phyloP scores from a whole-genome alignment of 192 early-diverging fungal genomes.

The Coemansia sp. region DNA sequence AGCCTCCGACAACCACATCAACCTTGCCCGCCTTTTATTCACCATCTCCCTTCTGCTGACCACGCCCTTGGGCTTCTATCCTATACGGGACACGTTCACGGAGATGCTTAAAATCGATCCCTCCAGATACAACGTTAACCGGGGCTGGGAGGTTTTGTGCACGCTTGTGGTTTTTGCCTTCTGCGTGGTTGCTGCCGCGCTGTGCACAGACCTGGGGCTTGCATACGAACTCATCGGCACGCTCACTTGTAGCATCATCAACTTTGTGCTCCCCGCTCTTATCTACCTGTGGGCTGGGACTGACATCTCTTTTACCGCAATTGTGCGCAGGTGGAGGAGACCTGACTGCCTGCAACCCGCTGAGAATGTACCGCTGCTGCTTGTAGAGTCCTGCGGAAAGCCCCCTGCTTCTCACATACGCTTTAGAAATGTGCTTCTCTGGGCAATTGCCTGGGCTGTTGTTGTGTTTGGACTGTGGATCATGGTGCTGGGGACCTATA shows the following conservation, averaged over 20 bases:
- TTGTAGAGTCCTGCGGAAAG: neutral
- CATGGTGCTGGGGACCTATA: conserved; percentile 41
- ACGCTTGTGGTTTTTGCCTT: conserved; percentile 28
- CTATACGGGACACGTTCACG: conserved; percentile 39
- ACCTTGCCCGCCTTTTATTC: conserved; percentile 60
- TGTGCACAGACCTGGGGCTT: conserved; percentile 33
- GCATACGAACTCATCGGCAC: conserved; percentile 47
- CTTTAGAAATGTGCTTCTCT: conserved; percentile 11
- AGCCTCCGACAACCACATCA: conserved; percentile 56
- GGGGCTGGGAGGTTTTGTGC: conserved; percentile 18
- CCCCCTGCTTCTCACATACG: neutral
- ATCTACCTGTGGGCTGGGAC: conserved; percentile 42
- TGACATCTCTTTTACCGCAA: conserved; percentile 18
- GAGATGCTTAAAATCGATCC: conserved; percentile 40
- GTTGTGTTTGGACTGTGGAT: conserved; percentile 39
- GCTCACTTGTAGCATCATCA: conserved; percentile 32
- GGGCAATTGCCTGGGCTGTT: conserved; percentile 30
- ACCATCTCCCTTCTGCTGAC: conserved; percentile 63
- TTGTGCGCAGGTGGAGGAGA: conserved; percentile 1
- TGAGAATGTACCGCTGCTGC: neutral
- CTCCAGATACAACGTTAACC: conserved; percentile 15
- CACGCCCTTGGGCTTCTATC: conserved; percentile 45
- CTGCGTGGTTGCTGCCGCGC: conserved; percentile 16
- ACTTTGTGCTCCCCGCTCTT: conserved; percentile 37
- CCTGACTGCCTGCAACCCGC: neutral